A percentile compares a stretch with the other conserved stretches of the same genome.
These are phyloP conservation scores for Cladophialophora exuberans DNA, from an alignment of 2,329 filamentous ascomycete species.

Conservation along the genomic window DNA sequence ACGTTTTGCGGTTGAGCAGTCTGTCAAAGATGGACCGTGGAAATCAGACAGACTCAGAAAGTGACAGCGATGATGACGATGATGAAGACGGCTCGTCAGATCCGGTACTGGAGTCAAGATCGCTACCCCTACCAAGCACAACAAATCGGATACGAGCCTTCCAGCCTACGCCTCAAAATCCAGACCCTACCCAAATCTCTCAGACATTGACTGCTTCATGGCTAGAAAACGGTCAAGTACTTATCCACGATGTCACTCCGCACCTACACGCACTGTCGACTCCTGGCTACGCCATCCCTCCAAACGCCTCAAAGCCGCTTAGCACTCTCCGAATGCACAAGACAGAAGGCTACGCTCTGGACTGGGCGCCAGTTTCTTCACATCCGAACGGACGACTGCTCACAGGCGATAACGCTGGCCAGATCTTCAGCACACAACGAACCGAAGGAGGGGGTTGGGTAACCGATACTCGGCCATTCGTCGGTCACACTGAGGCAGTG, in stretches of 20 bases:
- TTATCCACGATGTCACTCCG: slow-evolving; percentile 92
- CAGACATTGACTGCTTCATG: slow-evolving; percentile 87
- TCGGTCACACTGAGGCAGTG: slow-evolving; percentile 80
- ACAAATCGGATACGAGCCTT: slow-evolving; percentile 92
- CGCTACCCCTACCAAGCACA: slow-evolving; percentile 81
- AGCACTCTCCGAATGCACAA: slow-evolving; percentile 89
- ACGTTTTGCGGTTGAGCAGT: slow-evolving; percentile 95
- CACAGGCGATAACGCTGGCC: slow-evolving; percentile 87
- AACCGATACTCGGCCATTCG: slow-evolving; percentile 81
- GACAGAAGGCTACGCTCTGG: slow-evolving; percentile 91
- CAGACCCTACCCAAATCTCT: slow-evolving; percentile 69
- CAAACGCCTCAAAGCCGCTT: slow-evolving; percentile 85
- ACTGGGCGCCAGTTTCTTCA: slow-evolving; percentile 76
- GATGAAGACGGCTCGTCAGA: slow-evolving; percentile 68
- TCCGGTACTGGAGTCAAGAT: slow-evolving; percentile 89
- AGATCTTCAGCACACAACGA: slow-evolving; percentile 85
- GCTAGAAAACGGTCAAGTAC: slow-evolving; percentile 81
- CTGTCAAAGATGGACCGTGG: slow-evolving; percentile 82
- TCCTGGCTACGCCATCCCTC: slow-evolving; percentile 77
- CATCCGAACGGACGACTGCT: slow-evolving; percentile 81
- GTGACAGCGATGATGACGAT: slow-evolving; percentile 71
- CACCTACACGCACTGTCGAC: slow-evolving; percentile 88
- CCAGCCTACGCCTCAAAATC: slow-evolving; percentile 68
- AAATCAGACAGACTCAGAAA: slow-evolving; percentile 69
- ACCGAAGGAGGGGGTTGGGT: slow-evolving; percentile 88